Base-by-base conservation (phyloP, 805 yeast genomes). In the Starmera pachycereana region DNA sequence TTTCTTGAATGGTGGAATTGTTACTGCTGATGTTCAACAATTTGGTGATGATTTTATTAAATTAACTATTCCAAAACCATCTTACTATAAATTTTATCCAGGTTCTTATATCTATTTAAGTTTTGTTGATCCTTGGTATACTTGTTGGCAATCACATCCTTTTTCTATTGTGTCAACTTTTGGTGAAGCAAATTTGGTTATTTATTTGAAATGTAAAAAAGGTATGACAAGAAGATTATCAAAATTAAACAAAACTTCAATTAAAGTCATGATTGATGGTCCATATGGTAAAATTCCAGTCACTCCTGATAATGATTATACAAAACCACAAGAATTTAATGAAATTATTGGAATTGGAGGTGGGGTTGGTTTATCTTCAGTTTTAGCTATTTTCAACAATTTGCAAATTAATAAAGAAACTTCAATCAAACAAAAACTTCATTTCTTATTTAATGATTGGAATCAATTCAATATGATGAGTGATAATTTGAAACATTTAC, bases 71-170 rank as follows among this genome's bases (percentile, higher is more conserved):
- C 47, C 47, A 33, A 52, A 59, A 41, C 82, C 86, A 18, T 49
- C 52, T 6, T 49, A 49, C 40, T 73, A 78, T 70, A 61, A 60
- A 25, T 58, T 66, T 25, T 54, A 47, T 35, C 76, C 83, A 3
- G 79, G 81, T 33, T 61, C 68, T 13, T 72, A 61, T 50, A 71
- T 68, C 3, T 79, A 65, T 49, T 57, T 81, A 32, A 69, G 76
- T 57, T 74, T 78, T 53, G 46, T 77, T 39, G 58, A 69, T 33
- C 62, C 68, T 16, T 49, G 57, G 9, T 22, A 9, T 14, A 3
- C 57, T 66, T 38, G 72, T 76, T 34, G 29, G 29, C 82, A 79
- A 53, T 72, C 78, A 9, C 84, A 80, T 52, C 86, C 87, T 10
- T 79, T 81, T 57, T 76, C 86, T 4, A 56, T 71, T 11, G 61